Evolutionary conservation across 2,329 filamentous ascomycete genomes (phyloP).

Genomic region (Aspergillus neotritici): DNA sequence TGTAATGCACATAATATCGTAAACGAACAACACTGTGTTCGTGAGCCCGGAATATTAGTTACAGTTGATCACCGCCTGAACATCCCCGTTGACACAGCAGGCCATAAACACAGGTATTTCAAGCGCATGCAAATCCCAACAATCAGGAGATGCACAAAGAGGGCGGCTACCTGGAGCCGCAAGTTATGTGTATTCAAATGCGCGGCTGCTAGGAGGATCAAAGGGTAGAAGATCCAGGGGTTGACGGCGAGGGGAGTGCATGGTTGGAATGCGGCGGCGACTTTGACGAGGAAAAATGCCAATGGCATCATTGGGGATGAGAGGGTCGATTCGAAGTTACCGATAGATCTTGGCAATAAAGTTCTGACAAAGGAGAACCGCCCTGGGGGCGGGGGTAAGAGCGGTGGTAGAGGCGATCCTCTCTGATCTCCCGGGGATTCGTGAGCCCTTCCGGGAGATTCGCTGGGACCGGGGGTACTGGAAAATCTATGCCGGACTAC

Average conservation of each 20-base stretch:
- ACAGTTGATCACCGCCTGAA: no score
- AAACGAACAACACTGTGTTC: no score
- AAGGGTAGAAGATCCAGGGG: conserved; percentile 58
- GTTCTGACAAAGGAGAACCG: conserved; percentile 19
- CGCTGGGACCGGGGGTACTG: conserved; percentile 21
- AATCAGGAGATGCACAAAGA: no score
- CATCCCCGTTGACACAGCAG: no score
- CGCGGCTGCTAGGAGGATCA: conserved; percentile 60
- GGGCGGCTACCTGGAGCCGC: no score
- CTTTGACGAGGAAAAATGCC: conserved; percentile 62
- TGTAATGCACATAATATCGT: no score
- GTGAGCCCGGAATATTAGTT: no score
- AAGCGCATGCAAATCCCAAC: no score
- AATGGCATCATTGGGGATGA: conserved; percentile 48
- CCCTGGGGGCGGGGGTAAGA: conserved; percentile 40
- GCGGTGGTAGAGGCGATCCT: conserved; percentile 25
- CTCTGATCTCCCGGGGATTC: conserved; percentile 13
- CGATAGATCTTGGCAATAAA: conserved; percentile 18
- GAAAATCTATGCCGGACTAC: conserved; percentile 29
- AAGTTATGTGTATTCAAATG: no score
- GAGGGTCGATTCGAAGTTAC: conserved; percentile 24
- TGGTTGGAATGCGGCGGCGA: conserved; percentile 57
- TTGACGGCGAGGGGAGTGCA: conserved; percentile 69
- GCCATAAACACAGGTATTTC: no score
- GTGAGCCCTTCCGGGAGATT: conserved; percentile 11